These are phyloP conservation scores for Pelargonium fulgidum DNA, from an alignment of 441 rosid species.

Conservation along the genomic window DNA sequence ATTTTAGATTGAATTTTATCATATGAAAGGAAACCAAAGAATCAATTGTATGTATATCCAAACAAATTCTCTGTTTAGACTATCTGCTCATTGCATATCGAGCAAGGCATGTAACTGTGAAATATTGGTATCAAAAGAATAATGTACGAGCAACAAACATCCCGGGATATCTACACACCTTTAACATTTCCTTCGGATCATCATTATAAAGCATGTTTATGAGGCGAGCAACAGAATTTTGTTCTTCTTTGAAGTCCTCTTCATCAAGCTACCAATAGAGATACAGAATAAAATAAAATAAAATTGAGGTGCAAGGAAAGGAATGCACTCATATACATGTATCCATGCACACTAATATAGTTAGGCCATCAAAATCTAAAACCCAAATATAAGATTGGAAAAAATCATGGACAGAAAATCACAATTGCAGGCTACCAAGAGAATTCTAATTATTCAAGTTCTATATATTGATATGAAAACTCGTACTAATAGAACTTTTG, in stretches of 20 bases:
- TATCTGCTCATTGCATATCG: neutral
- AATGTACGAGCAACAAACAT: conserved; percentile 1
- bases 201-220: conserved; percentile 54
- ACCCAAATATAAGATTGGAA: conserved; percentile 10
- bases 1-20: neutral
- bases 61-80: neutral
- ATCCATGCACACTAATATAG: neutral
- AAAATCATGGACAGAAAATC: conserved; percentile 9
- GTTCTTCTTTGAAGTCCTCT: conserved; percentile 71
- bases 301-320: conserved; percentile 13
- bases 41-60: no score
- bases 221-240: conserved; percentile 58
- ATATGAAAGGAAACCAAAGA: neutral
- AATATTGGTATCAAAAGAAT: neutral
- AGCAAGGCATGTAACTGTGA: neutral
- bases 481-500: neutral
- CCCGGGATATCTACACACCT: conserved; percentile 28
- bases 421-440: neutral
- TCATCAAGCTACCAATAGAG: conserved; percentile 49
- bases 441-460: conserved; percentile 14
- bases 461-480: neutral
- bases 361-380: conserved; percentile 9
- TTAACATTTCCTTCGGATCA: conserved; percentile 60
- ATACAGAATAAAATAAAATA: conserved; percentile 5
- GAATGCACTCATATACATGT: neutral